Base-by-base conservation (phyloP, 2,329 filamentous ascomycete species). In the Cytospora leucostoma region DNA sequence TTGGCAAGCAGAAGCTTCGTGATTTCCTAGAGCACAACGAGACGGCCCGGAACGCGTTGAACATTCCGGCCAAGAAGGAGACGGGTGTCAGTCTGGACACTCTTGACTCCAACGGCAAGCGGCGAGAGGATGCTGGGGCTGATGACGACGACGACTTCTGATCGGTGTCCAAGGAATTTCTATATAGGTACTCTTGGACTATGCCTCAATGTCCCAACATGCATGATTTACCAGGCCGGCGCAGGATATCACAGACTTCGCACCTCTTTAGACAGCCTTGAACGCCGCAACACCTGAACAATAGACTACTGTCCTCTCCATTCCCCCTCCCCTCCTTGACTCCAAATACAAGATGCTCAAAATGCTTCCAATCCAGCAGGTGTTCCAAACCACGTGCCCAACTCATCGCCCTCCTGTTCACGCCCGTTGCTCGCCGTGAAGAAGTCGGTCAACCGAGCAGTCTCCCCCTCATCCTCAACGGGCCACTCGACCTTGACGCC, bases 1-100 rank as follows among this genome's bases (percentile, higher is more conserved):
- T 99, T 69, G 91, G 92, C 73, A 97, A 97, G 80, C 90, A 95
- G 79, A 89, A 91, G 70, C 84, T 98, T 54, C 87, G 94, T 32
- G 92, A 97, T 37, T 97, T 97, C 72, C 82, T 98, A 63, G 91
- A 93, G 78, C 89, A 85, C 70, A 92, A 88, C n/a, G 92, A 97
- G 70, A 90, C 89, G 12, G 93, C 92, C 3, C 82, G 92, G 56
- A 88, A 94, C 74, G 93, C 93, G 0, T 86, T 97, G 73, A 88
- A 88, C 27, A 91, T 97, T 87, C 84, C 86, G 10, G 76, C 80
- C 0, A 75, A 77, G 62, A 75, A 74, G 59, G 77, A 77, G 61
- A 79, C 74, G 66, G 81, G 82, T 66, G 84, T 89, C 70, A 79
- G 80, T 74, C 72, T 89, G 77, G 83, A 88, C 66, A 84, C 79